Percentiles rank a stretch among this genome's conserved stretches.
These are phyloP conservation scores for Blastobotrys persicus DNA, from an alignment of 1,139 yeast species.

Conservation along the genomic window DNA sequence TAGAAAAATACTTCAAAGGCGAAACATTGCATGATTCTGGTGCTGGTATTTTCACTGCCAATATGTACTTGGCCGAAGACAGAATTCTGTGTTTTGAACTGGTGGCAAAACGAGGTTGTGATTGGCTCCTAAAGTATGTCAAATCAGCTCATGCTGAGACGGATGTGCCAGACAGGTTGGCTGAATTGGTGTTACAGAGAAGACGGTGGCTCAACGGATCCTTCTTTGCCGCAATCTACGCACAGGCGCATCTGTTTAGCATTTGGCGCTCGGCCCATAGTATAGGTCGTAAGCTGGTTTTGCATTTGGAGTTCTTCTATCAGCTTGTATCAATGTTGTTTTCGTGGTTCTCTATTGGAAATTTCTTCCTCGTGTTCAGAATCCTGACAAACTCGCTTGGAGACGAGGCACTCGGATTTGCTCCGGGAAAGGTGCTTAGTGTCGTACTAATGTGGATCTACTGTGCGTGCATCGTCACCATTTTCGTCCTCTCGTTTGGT, in stretches of 20 bases:
- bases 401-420: conserved; percentile 50
- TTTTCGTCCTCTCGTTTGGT: conserved; percentile 89
- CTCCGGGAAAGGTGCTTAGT: conserved; percentile 74
- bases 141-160: conserved; percentile 78
- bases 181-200: conserved; percentile 73
- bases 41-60: conserved; percentile 72
- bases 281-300: conserved; percentile 54
- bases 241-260: conserved; percentile 66
- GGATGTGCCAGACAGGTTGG: conserved; percentile 73
- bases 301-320: conserved; percentile 69
- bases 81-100: conserved; percentile 78
- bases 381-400: conserved; percentile 71
- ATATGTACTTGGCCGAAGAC: conserved; percentile 85
- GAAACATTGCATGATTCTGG: conserved; percentile 59
- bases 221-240: conserved; percentile 76
- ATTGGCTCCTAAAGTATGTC: conserved; percentile 69
- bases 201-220: conserved; percentile 87
- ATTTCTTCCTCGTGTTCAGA: conserved; percentile 72
- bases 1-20: conserved; percentile 76
- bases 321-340: conserved; percentile 64
- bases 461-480: conserved; percentile 81
- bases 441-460: conserved; percentile 88
- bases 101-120: conserved; percentile 62
- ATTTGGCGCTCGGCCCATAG: conserved; percentile 72
- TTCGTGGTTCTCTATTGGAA: conserved; percentile 78